Evolutionary conservation across 2,329 filamentous ascomycete species (phyloP), one percentile per base, ranked within the genome.

Genomic region (Nothophoma quercina): DNA sequence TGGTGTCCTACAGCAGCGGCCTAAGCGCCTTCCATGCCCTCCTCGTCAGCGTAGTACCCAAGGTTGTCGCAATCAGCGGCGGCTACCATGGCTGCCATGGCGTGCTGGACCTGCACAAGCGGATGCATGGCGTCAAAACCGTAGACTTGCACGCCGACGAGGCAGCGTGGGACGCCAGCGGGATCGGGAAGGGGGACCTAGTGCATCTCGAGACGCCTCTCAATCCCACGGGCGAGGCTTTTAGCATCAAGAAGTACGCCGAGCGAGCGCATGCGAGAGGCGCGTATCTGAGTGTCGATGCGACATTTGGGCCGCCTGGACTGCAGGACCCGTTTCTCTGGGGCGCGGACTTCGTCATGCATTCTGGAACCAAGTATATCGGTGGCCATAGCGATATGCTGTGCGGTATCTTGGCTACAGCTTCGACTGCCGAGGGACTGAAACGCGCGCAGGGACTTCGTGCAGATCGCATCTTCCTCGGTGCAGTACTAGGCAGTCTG

Each of bases 31-130:
- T 97, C 77, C 90, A 98, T 74, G 93, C 91, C 25, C 79, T 96
- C 52, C 82, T 98, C 2, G 87, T 93, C n/a, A 86, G 87, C 68
- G 78, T 96, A 7, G 92, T 96, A 72, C 95, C 95, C 1, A 86
- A 86, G 63, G 87, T 88, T 52, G 85, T 98, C 49, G 88, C 91
- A 62, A 91, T 98, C 60, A 87, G 87, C 29, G 86, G 83, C 13
- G 93, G 92, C 33, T 99, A 98, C 77, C 95, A 98, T 77, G 95
- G 95, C 64, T 96, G 91, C 75, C 91, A 96, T 74, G 91, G 90
- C 56, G 90, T 96, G 23, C 84, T 97, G 64, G 76, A 76, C 25
- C 77, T 98, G 47, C 81, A 96, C 60, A 76, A 83, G 53, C 90
- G 91, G 58, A 84, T 97, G 41, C 91, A 88, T 21, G 88, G 89